phyloP scores from a whole-genome alignment of 371 early-diverging fungal species.

The Syncephalastrum sp. region DNA sequence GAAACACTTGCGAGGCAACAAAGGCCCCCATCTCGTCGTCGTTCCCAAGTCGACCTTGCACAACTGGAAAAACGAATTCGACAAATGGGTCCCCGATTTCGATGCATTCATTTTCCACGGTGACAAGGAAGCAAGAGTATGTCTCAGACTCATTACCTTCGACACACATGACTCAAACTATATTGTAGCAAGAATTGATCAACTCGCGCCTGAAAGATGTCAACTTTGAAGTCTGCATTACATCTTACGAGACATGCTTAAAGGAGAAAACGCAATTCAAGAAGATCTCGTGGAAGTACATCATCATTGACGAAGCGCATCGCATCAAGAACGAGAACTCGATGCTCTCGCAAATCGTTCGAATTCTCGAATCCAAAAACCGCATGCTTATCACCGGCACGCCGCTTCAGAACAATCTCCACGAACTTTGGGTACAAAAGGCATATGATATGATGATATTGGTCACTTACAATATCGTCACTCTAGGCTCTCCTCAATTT shows the following conservation, averaged over 20 bases:
- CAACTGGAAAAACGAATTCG: constrained; percentile 97
- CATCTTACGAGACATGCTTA: constrained; percentile 98
- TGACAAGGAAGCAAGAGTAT: constrained; percentile 82
- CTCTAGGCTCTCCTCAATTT: constrained; percentile 92
- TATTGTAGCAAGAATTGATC: constrained; percentile 53
- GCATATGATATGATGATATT: background rate
- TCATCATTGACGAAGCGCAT: constrained; percentile 99
- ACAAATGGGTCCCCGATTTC: constrained; percentile 92
- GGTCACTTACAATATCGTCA: background rate
- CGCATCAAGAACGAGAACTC: constrained; percentile 99
- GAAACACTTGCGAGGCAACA: constrained; percentile 73
- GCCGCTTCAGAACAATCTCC: constrained; percentile 98
- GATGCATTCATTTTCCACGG: constrained; percentile 94
- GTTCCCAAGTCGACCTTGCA: constrained; percentile 98
- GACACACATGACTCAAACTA: constrained; percentile 1
- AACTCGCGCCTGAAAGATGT: constrained; percentile 54
- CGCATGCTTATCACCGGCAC: constrained; percentile 98
- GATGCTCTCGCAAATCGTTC: constrained; percentile 89
- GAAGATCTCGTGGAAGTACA: constrained; percentile 91
- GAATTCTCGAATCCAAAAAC: constrained; percentile 83
- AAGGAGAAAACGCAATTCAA: constrained; percentile 84
- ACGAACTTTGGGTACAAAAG: constrained; percentile 89
- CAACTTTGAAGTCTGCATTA: constrained; percentile 94
- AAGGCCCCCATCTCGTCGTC: constrained; percentile 92
- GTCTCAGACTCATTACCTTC: constrained; percentile 4